Base-by-base conservation (phyloP, 179 eudicot species). In the Beta lomatogona region DNA sequence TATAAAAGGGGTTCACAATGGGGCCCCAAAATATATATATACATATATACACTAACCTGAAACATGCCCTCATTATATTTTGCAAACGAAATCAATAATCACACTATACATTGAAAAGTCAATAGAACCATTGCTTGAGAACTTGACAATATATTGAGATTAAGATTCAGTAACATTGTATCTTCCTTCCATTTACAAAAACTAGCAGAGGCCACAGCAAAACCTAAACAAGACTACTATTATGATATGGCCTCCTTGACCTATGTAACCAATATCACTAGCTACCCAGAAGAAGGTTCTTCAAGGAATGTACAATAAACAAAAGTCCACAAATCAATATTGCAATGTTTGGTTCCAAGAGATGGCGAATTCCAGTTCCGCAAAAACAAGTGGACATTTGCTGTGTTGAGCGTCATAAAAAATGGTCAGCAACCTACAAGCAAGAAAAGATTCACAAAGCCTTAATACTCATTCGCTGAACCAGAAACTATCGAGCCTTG, bases 391-490 rank as follows among this genome's bases (percentile, higher is more conserved):
- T 21, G 71, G 31, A 8, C 31, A 18, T 53, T 46, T 12, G 67
- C 36, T 55, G 74, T 10, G 58, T 76, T 81, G 58, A 68, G 31
- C 44, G 48, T 55, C 44, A 25, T 76, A 75, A 71, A 55, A 77
- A 82, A 66, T 82, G 73, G 84, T 82, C 77, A 71, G 77, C 59
- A 82, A 71, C 73, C 84, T 77, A 10, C 71, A 76, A 19, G 48
- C 18, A 48, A 18, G 18, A 60, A 82, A 50, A 63, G 48, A 18
- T 69, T 44, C 15, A 28, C 41, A 61, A 48, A 45, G 57, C 19
- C n/a, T 52, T 18, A 16, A 74, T 1, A 55, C 1, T 12, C 41
- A 36, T 2, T 36, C 41, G 41, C 41, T 36, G 41, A 36, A 36
- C 2, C 41, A 3, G 0, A 36, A 36, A 36, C 41, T 36, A 36